phyloP scores from a whole-genome alignment of 2,329 filamentous ascomycete genomes.

The Fusarium zealandicum region DNA sequence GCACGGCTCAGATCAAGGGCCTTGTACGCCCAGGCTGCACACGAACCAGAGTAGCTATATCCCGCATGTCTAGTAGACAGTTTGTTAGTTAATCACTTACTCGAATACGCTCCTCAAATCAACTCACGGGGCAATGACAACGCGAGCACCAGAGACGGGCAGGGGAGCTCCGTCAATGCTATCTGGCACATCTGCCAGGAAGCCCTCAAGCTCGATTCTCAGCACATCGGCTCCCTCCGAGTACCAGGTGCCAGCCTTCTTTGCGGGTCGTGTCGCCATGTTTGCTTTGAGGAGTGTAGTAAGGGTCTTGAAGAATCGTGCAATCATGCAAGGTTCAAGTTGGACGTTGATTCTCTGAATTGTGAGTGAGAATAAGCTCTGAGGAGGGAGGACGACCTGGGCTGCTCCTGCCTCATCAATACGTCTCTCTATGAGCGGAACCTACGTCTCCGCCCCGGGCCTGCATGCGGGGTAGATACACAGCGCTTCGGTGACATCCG shows the following conservation, averaged over 20 bases:
- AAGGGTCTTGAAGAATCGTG: too few relatives aligned
- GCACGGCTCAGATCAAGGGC: constrained; percentile 80
- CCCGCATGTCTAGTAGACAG: constrained; percentile 77
- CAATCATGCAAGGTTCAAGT: too few relatives aligned
- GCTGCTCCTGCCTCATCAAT: too few relatives aligned
- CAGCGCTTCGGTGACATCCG: too few relatives aligned
- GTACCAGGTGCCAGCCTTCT: constrained; percentile 92
- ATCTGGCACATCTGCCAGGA: constrained; percentile 74
- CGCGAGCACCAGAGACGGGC: constrained; percentile 76
- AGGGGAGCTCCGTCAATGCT: constrained; percentile 65
- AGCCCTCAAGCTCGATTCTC: constrained; percentile 73
- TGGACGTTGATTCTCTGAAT: too few relatives aligned
- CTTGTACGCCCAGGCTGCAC: constrained; percentile 95
- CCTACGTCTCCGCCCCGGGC: too few relatives aligned
- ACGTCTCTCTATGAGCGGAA: too few relatives aligned
- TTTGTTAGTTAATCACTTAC: background rate
- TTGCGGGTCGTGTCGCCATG: constrained; percentile 58
- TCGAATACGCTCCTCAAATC: accelerated
- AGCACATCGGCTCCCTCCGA: constrained; percentile 61
- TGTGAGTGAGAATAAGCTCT: too few relatives aligned
- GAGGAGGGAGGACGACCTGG: too few relatives aligned
- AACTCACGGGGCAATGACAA: constrained; percentile 92
- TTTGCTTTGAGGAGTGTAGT: background rate
- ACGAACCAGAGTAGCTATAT: constrained; percentile 88
- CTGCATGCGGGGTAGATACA: too few relatives aligned